These are phyloP conservation scores for Mollisiaceae sp. DNA, from an alignment of 2,329 filamentous ascomycete genomes.

Conservation along the genomic window DNA sequence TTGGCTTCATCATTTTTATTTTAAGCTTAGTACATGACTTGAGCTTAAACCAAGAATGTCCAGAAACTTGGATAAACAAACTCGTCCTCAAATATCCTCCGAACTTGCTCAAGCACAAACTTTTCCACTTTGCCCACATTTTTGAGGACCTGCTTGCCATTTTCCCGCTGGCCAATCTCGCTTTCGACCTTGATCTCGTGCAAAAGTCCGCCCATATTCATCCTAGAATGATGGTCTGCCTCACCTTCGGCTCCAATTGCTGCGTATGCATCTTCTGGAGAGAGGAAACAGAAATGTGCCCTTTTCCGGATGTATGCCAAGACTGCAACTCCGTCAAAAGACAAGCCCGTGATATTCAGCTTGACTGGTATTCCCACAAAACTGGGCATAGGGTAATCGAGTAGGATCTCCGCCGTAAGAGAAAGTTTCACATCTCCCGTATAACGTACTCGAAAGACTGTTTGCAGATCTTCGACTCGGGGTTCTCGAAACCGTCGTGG, in stretches of 20 bases:
- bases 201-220: conserved; percentile 73
- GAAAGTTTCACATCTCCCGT: conserved; percentile 85
- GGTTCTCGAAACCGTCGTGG: conserved; percentile 69
- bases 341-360: conserved; percentile 91
- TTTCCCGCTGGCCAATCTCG: conserved; percentile 92
- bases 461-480: conserved; percentile 85
- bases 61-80: conserved; percentile 98
- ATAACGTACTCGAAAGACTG: conserved; percentile 90
- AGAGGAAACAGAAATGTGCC: conserved; percentile 93
- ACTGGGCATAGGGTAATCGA: conserved; percentile 98
- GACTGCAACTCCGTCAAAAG: conserved; percentile 93
- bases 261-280: conserved; percentile 85
- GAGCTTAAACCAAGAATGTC: conserved; percentile 81
- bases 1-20: background rate
- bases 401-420: conserved; percentile 90
- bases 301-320: conserved; percentile 87
- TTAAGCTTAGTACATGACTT: background rate
- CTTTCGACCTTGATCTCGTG: conserved; percentile 96
- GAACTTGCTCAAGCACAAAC: conserved; percentile 95
- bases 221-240: conserved; percentile 36
- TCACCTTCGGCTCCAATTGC: conserved; percentile 53
- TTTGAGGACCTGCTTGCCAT: conserved; percentile 92
- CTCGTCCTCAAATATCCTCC: conserved; percentile 97
- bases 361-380: conserved; percentile 96
- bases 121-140: conserved; percentile 99